phyloP scores from a whole-genome alignment of 495 filamentous ascomycete species.

The Baudoinia panamericana region DNA sequence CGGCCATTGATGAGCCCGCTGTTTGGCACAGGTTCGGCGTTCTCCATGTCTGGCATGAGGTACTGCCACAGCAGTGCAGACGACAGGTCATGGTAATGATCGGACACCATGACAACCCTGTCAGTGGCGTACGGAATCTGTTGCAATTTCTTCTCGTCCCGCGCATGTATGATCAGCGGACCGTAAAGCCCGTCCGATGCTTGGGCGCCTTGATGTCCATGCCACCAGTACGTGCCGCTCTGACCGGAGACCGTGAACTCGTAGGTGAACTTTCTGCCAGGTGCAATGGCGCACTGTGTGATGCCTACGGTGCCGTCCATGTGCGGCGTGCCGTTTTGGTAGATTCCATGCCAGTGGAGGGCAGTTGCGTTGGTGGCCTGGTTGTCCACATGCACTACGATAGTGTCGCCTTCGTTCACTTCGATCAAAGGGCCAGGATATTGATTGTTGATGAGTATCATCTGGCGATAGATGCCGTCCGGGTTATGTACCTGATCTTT shows the following conservation, averaged over 20 bases:
- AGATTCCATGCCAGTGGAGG: slow-evolving; percentile 24
- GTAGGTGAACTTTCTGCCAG: slow-evolving; percentile 26
- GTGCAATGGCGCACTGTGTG: slow-evolving; percentile 25
- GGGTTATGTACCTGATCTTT: slow-evolving; percentile 39
- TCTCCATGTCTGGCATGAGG: slow-evolving; percentile 40
- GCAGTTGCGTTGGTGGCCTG: slow-evolving; percentile 17
- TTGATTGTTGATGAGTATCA: slow-evolving; percentile 21
- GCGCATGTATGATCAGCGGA: slow-evolving; percentile 41
- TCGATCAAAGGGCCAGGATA: slow-evolving; percentile 21
- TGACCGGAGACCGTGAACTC: slow-evolving; percentile 25
- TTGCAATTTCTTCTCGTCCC: slow-evolving; percentile 31
- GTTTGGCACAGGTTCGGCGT: slow-evolving; percentile 27
- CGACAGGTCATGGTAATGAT: slow-evolving; percentile 46
- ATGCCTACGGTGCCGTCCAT: slow-evolving; percentile 24
- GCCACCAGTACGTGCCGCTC: slow-evolving; percentile 30
- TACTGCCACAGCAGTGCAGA: slow-evolving; percentile 35
- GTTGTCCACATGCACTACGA: slow-evolving; percentile 19
- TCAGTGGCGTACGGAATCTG: slow-evolving; percentile 37
- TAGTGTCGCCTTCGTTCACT: slow-evolving; percentile 21
- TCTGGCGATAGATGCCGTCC: slow-evolving; percentile 36
- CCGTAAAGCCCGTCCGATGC: slow-evolving; percentile 42
- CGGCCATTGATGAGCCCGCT: slow-evolving; percentile 46
- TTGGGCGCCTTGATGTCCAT: slow-evolving; percentile 26
- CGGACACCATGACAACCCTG: slow-evolving; percentile 42
- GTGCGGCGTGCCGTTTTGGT: slow-evolving; percentile 19